Percentiles rank a stretch among this genome's conserved stretches.
These are phyloP conservation scores for Drechslera avenae DNA, from an alignment of 2,329 filamentous ascomycete species.

Conservation along the genomic window DNA sequence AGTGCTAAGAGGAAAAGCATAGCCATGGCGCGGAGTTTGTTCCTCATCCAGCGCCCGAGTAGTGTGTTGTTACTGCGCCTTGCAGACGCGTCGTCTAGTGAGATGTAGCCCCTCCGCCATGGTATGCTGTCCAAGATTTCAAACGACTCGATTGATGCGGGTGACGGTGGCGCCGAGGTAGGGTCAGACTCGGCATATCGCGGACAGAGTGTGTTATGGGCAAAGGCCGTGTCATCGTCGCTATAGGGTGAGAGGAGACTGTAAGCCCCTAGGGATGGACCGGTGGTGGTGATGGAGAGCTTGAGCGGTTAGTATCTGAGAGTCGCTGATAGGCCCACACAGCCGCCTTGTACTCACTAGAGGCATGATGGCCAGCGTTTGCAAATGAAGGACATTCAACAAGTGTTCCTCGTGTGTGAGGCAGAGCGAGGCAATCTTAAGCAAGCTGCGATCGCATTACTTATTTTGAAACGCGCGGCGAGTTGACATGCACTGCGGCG, in stretches of 20 bases:
- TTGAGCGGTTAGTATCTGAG: conserved; percentile 26
- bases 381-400: conserved; percentile 4
- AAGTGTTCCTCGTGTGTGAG: conserved; percentile 3
- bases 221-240: conserved; percentile 29
- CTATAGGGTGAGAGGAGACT: conserved; percentile 35
- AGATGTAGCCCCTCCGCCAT: conserved; percentile 39
- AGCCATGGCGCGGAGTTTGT: conserved; percentile 24
- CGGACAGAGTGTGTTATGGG: conserved; percentile 37
- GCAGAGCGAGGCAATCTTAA: conserved; percentile 20
- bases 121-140: conserved; percentile 41
- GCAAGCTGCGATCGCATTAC: conserved; percentile 22
- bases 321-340: conserved; percentile 20
- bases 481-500: conserved; percentile 24
- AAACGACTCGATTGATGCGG: conserved; percentile 43
- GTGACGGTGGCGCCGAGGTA: conserved; percentile 42
- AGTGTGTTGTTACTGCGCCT: conserved; percentile 7
- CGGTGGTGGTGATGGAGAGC: conserved; percentile 22
- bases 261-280: conserved; percentile 27
- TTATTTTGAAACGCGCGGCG: conserved; percentile 33
- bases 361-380: conserved; percentile 26
- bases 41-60: conserved; percentile 25
- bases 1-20: conserved; percentile 29
- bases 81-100: conserved; percentile 10
- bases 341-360: conserved; percentile 33
- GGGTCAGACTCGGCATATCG: conserved; percentile 41